Evolutionary conservation across 1,139 yeast genomes (phyloP).

Genomic region (Hanseniaspora uvarum): DNA sequence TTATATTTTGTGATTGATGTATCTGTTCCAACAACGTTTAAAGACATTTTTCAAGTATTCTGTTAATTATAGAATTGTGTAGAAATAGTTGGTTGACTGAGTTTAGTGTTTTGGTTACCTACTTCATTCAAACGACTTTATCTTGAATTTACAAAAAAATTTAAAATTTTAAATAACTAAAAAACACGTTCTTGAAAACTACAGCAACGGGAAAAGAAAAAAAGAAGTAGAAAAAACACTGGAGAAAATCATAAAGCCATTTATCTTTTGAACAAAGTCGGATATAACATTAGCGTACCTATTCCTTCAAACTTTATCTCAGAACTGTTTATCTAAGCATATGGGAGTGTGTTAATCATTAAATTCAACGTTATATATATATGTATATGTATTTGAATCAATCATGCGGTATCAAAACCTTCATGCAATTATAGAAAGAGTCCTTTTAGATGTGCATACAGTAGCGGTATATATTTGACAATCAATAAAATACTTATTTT

Average conservation of each 20-base stretch:
- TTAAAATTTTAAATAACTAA: neutral
- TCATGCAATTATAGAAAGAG: neutral
- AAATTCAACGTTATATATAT: neutral
- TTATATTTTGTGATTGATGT: constrained; percentile 55
- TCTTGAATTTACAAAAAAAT: neutral
- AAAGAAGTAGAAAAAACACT: neutral
- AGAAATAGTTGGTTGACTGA: neutral
- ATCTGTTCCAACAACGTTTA: constrained; percentile 16
- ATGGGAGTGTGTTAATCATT: neutral
- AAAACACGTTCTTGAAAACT: neutral
- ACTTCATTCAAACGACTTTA: neutral
- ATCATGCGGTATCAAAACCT: too few species aligned
- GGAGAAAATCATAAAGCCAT: neutral
- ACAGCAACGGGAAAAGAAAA: neutral
- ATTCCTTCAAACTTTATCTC: neutral
- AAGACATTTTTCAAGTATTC: constrained; percentile 8
- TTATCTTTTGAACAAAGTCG: neutral
- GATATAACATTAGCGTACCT: neutral
- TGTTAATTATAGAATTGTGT: neutral
- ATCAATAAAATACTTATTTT: constrained; percentile 34
- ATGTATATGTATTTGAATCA: neutral
- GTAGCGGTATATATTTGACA: neutral
- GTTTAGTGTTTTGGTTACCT: neutral
- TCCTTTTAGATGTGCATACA: neutral
- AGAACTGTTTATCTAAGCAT: neutral